Evolutionary conservation across 371 early-diverging fungal genomes (phyloP).

Genomic region (Mucor ambiguus): DNA sequence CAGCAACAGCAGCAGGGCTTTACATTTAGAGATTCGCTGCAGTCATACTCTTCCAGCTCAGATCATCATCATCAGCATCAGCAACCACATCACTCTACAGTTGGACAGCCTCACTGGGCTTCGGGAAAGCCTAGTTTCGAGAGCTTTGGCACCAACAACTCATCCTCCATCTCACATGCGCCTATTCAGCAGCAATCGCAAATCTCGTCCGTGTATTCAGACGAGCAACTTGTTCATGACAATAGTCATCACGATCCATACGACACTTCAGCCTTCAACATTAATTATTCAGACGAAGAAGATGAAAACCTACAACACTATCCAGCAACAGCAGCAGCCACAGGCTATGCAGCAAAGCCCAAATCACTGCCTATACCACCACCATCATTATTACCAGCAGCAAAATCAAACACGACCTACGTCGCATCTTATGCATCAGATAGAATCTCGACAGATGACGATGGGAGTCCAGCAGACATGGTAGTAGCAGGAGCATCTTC

Average conservation of each 20-base stretch:
- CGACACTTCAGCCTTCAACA: slow-evolving; percentile 45
- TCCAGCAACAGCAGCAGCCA: neutral
- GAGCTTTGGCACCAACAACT: slow-evolving; percentile 23
- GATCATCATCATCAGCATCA: slow-evolving; percentile 24
- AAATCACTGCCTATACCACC: neutral
- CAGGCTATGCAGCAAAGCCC: neutral
- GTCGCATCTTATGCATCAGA: neutral
- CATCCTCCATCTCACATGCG: slow-evolving; percentile 15
- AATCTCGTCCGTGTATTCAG: neutral
- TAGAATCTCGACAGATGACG: neutral
- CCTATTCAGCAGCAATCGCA: slow-evolving; percentile 11
- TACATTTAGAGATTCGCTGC: slow-evolving; percentile 16
- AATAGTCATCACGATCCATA: slow-evolving; percentile 12
- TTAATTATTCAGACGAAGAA: slow-evolving; percentile 50
- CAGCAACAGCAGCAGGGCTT: slow-evolving; percentile 1
- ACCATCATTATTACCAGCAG: too few species aligned
- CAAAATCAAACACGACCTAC: neutral
- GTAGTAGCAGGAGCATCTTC: neutral
- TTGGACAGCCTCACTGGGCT: slow-evolving; percentile 18
- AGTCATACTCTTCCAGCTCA: slow-evolving; percentile 32
- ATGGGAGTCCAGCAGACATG: neutral
- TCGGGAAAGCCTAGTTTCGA: slow-evolving; percentile 36
- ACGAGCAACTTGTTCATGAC: neutral
- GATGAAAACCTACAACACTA: neutral
- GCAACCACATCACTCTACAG: neutral